phyloP scores from a whole-genome alignment of 305 asterid genomes.

The Solanum hybrid region DNA sequence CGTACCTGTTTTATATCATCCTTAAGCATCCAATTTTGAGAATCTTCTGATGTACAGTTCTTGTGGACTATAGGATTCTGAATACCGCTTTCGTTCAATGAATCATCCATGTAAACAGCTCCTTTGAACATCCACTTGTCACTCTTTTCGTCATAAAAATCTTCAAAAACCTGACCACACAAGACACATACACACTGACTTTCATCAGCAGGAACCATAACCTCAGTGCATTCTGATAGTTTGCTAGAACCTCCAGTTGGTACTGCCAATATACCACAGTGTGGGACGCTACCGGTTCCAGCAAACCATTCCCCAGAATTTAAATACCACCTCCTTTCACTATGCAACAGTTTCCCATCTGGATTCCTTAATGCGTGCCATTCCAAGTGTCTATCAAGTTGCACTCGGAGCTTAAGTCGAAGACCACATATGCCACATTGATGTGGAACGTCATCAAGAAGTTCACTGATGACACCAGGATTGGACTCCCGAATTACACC shows the following conservation, averaged over 20 bases:
- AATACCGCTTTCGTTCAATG: constrained; percentile 22
- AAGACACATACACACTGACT: constrained; percentile 73
- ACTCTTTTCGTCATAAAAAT: constrained; percentile 49
- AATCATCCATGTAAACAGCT: constrained; percentile 48
- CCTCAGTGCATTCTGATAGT: constrained; percentile 33
- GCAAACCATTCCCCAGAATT: constrained; percentile 46
- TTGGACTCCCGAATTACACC: constrained; percentile 53
- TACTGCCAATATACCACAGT: constrained; percentile 19
- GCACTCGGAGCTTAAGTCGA: constrained; percentile 47
- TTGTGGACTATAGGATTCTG: constrained; percentile 62
- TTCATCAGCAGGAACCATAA: constrained; percentile 88
- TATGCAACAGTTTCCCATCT: constrained; percentile 20
- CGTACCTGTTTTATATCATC: constrained; percentile 50
- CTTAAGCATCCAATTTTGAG: constrained; percentile 34
- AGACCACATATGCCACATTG: constrained; percentile 57
- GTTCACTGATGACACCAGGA: constrained; percentile 58
- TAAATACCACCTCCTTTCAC: constrained; percentile 57
- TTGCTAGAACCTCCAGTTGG: constrained; percentile 25
- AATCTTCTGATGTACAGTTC: constrained; percentile 45
- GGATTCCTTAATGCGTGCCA: constrained; percentile 36
- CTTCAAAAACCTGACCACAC: constrained; percentile 89
- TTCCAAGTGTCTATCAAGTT: constrained; percentile 63
- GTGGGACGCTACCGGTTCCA: constrained; percentile 21
- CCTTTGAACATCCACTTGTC: constrained; percentile 89
- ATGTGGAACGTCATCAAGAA: constrained; percentile 54